Evolutionary conservation across 495 filamentous ascomycete species (phyloP).

Genomic region (Xylaria castorea): DNA sequence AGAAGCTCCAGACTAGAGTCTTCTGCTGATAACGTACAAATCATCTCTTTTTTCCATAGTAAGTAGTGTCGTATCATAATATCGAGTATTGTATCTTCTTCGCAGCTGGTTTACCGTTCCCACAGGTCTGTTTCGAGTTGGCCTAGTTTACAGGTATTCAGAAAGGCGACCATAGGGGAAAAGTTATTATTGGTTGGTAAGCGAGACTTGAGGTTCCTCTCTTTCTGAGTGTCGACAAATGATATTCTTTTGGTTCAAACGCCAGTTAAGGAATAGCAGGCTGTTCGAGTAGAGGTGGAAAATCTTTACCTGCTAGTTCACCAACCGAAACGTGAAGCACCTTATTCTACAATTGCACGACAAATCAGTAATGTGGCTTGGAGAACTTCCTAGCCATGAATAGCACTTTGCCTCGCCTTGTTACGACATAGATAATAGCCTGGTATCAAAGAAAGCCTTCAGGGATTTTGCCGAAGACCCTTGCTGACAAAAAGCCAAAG

Average conservation of each 20-base stretch:
- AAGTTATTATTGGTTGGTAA: too few species aligned
- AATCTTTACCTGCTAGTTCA: not conserved
- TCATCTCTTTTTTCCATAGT: not conserved
- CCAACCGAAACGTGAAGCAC: not conserved
- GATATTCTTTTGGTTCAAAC: not conserved
- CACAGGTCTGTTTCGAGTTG: not conserved
- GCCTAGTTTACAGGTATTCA: not conserved
- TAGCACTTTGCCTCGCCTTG: not conserved
- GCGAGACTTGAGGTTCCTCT: not conserved
- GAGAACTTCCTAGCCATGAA: not conserved
- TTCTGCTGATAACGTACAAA: not conserved
- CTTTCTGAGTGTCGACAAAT: not conserved
- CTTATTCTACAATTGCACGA: not conserved
- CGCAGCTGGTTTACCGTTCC: not conserved
- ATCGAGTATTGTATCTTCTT: not conserved
- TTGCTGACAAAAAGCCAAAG: not conserved
- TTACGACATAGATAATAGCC: not conserved
- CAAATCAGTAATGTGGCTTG: not conserved
- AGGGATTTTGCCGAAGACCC: not conserved
- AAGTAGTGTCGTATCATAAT: not conserved
- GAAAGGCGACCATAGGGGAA: not conserved
- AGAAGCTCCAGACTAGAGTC: not conserved
- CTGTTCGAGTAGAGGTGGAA: not conserved
- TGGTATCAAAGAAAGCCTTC: not conserved
- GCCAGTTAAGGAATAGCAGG: not conserved